Evolutionary conservation across 805 yeast genomes (phyloP).

Genomic region (Candida parachauliodes): DNA sequence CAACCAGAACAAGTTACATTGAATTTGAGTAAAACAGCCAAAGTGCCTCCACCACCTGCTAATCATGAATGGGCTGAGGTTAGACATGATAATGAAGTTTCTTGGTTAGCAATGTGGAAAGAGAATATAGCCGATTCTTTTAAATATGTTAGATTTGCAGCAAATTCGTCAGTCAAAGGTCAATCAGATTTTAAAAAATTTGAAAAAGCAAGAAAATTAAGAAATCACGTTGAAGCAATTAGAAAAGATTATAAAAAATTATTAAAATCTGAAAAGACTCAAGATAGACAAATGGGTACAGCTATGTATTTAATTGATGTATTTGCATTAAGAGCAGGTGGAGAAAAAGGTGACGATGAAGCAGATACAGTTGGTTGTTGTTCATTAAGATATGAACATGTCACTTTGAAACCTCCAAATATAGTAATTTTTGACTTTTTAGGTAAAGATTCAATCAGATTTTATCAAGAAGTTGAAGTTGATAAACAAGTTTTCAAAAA

Average conservation of each 20-base stretch:
- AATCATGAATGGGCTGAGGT: constrained; percentile 93
- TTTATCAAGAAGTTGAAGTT: constrained; percentile 88
- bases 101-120: constrained; percentile 97
- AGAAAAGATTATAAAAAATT: constrained; percentile 70
- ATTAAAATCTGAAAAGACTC: constrained; percentile 73
- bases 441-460: constrained; percentile 94
- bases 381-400: constrained; percentile 86
- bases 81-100: constrained; percentile 81
- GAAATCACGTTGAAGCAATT: constrained; percentile 65
- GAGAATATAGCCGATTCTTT: constrained; percentile 82
- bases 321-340: constrained; percentile 95
- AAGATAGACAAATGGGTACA: constrained; percentile 86
- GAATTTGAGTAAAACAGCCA: constrained; percentile 69
- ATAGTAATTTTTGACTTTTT: constrained; percentile 85
- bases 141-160: constrained; percentile 90
- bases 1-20: constrained; percentile 84
- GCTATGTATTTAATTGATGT: constrained; percentile 91
- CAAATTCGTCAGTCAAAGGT: constrained; percentile 87
- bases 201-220: constrained; percentile 87
- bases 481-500: constrained; percentile 90
- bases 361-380: constrained; percentile 99
- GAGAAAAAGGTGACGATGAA: constrained; percentile 94
- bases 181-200: constrained; percentile 87
- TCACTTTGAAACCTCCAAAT: constrained; percentile 79
- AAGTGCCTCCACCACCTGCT: constrained; percentile 76